phyloP scores from a whole-genome alignment of 2,329 filamentous ascomycete genomes.

The Pseudopyricularia javanii region DNA sequence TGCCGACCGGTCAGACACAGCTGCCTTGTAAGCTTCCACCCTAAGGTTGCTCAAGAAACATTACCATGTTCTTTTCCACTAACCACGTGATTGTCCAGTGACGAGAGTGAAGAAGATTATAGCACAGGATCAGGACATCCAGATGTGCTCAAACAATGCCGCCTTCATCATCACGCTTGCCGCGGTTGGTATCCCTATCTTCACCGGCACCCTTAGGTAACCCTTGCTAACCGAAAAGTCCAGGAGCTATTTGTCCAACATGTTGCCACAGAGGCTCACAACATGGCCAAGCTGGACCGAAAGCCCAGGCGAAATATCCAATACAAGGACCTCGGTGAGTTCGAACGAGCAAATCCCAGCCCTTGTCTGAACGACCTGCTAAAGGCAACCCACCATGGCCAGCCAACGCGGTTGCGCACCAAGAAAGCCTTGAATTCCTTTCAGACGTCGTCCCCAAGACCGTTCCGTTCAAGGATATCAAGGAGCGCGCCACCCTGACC shows the following conservation, averaged over 20 bases:
- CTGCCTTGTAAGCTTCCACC: slow-evolving; percentile 56
- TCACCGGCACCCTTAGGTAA: background rate
- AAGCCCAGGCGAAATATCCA: slow-evolving; percentile 91
- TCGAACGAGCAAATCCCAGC: background rate
- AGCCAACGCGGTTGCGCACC: slow-evolving; percentile 76
- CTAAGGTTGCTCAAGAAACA: background rate
- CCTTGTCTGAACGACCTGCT: background rate
- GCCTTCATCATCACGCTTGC: slow-evolving; percentile 89
- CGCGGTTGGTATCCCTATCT: slow-evolving; percentile 37
- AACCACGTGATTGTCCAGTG: slow-evolving; percentile 39
- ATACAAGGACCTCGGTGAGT: slow-evolving; percentile 79
- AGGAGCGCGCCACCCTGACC: slow-evolving; percentile 43
- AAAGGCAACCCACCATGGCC: slow-evolving; percentile 3
- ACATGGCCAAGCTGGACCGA: slow-evolving; percentile 78
- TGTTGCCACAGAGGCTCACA: slow-evolving; percentile 72
- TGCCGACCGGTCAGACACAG: slow-evolving; percentile 73
- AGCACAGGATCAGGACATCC: slow-evolving; percentile 72
- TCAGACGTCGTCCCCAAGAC: slow-evolving; percentile 84
- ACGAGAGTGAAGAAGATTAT: slow-evolving; percentile 96
- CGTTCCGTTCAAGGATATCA: slow-evolving; percentile 66
- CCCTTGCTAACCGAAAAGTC: background rate
- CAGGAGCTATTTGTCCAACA: slow-evolving; percentile 95
- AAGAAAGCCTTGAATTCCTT: slow-evolving; percentile 92
- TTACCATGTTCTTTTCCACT: background rate
- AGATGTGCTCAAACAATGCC: slow-evolving; percentile 81